Conservation (phyloP, 495 filamentous ascomycete genomes). For the Daldinia vernicosa region DNA sequence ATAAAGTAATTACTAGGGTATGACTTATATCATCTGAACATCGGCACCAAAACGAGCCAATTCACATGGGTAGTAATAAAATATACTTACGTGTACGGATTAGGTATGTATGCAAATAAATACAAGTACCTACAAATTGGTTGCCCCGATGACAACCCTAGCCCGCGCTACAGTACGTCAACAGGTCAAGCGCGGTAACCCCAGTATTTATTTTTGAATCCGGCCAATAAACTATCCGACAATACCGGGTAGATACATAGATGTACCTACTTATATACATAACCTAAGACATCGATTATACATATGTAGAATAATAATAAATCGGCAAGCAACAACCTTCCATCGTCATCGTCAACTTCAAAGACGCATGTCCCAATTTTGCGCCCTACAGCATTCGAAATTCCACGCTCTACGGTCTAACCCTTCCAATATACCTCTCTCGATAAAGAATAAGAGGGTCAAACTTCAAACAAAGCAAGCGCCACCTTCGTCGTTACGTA, state of each 20-base stretch:
- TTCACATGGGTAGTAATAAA: too few species aligned
- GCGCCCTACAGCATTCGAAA: not conserved
- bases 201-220: not conserved
- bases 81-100: too few species aligned
- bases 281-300: not conserved
- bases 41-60: not conserved
- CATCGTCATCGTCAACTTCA: constrained; percentile 19
- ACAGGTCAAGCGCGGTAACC: not conserved
- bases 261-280: not conserved
- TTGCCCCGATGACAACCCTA: not conserved
- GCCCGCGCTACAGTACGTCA: not conserved
- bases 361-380: not conserved
- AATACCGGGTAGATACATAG: not conserved
- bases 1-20: not conserved
- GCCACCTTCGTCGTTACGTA: not conserved
- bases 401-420: too few species aligned
- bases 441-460: not conserved
- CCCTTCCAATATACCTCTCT: not conserved
- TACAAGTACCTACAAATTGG: not conserved
- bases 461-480: not conserved
- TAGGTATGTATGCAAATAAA: not conserved
- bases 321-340: constrained; percentile 10
- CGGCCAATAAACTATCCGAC: not conserved
- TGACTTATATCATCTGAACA: not conserved
- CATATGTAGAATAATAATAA: not conserved